These are phyloP conservation scores for Colletotrichum echinochloae DNA, from an alignment of 2,329 filamentous ascomycete genomes.

Conservation along the genomic window DNA sequence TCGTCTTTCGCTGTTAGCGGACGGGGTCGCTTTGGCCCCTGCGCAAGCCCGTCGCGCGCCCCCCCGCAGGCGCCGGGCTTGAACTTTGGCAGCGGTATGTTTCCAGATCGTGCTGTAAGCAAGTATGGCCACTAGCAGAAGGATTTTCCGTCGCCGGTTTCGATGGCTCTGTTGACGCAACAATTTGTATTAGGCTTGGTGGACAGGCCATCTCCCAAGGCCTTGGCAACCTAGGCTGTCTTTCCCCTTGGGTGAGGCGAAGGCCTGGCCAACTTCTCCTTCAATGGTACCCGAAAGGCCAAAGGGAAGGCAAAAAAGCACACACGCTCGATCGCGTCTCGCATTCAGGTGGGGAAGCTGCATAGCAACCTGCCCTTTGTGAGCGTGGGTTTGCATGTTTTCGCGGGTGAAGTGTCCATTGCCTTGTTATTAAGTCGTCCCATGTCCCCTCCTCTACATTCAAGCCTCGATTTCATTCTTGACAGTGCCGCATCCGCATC, in stretches of 20 bases:
- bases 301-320: background rate
- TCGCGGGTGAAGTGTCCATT: background rate
- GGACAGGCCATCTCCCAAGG: background rate
- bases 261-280: constrained; percentile 20
- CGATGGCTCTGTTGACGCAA: background rate
- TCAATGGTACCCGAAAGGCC: constrained; percentile 12
- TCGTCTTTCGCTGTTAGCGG: constrained; percentile 6
- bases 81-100: constrained; percentile 20
- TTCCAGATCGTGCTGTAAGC: constrained; percentile 23
- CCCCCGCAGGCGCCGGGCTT: constrained; percentile 6
- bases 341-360: constrained; percentile 31
- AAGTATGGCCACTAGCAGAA: constrained; percentile 28
- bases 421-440: constrained; percentile 15
- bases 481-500: constrained; percentile 17
- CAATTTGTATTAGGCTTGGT: background rate
- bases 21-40: background rate
- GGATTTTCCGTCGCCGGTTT: constrained; percentile 19
- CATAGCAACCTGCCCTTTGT: constrained; percentile 16
- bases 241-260: constrained; percentile 17
- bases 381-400: background rate
- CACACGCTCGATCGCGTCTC: constrained; percentile 33
- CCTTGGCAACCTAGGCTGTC: background rate
- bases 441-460: background rate
- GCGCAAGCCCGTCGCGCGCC: constrained; percentile 1
- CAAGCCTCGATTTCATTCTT: background rate